Percentiles rank a stretch among this genome's conserved stretches.
phyloP scores from a whole-genome alignment of 1,284 basidiomycete species.

The Pseudozyma sp. region DNA sequence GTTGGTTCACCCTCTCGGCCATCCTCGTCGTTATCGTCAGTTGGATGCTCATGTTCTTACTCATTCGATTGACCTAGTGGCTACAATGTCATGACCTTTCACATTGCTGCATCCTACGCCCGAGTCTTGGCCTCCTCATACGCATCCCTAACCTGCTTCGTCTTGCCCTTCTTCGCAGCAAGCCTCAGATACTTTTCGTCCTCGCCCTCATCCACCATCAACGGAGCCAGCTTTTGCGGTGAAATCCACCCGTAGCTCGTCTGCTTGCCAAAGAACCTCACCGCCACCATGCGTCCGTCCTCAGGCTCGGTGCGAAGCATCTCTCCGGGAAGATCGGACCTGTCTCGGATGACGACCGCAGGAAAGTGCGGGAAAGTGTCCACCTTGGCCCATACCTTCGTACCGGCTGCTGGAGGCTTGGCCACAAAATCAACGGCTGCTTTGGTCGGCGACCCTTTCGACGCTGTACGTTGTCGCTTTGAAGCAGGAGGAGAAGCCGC shows the following conservation, averaged over 20 bases:
- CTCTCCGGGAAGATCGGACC: not conserved
- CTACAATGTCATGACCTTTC: not conserved
- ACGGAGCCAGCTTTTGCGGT: constrained; percentile 7
- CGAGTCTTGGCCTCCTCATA: constrained; percentile 24
- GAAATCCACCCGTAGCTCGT: constrained; percentile 26
- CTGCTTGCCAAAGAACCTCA: constrained; percentile 29
- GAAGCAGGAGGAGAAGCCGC: constrained; percentile 12
- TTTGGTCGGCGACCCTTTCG: not conserved
- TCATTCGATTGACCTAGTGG: constrained; percentile 62
- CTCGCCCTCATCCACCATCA: constrained; percentile 12
- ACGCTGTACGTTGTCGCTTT: constrained; percentile 9
- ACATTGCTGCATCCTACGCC: not conserved
- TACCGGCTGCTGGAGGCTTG: constrained; percentile 15
- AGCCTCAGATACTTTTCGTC: constrained; percentile 31
- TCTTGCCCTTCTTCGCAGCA: constrained; percentile 16
- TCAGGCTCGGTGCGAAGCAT: constrained; percentile 3
- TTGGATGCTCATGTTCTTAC: constrained; percentile 66
- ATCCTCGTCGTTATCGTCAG: constrained; percentile 60
- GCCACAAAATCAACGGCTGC: not conserved
- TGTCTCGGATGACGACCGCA: constrained; percentile 16
- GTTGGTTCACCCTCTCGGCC: constrained; percentile 65
- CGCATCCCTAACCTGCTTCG: constrained; percentile 27
- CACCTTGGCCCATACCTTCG: constrained; percentile 48
- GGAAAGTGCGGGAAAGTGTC: constrained; percentile 38
- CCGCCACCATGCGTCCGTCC: constrained; percentile 10